Evolutionary conservation across 2,329 filamentous ascomycete genomes (phyloP), one percentile per base, ranked within the genome.

Genomic region (Pestalotiopsis sp.): DNA sequence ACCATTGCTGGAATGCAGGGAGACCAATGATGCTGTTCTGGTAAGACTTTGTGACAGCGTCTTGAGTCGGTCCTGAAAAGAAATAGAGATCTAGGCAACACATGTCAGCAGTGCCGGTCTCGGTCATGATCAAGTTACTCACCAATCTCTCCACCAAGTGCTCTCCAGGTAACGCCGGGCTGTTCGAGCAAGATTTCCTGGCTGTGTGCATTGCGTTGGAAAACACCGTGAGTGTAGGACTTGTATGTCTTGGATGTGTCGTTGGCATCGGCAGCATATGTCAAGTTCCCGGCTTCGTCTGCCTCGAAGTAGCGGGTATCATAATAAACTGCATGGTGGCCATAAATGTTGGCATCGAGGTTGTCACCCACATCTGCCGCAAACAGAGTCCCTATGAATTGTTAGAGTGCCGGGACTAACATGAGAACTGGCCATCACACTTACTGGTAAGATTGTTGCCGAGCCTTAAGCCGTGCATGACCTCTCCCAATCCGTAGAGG

Each of bases 1-100:
- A 95, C 81, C 96, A 96, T 72, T 92, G 90, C 76, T 95, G 91
- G 88, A 95, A 90, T 0, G 90, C 90, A 1, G 93, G 93, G 4
- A 93, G 81, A 0, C 93, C 93, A 65, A 91, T 83, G 1, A 90
- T 87, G 66, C 87, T 90, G 68, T 82, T 79, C 71, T 93, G 90
- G 76, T 95, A 96, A 52, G 91, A 86, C 76, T 88, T 89, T 17
- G 89, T 92, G 27, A 94, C 90, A 13, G 91, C 87, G 6, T 87
- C 84, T 68, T 91, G 90, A 0, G 85, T 89, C 0, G 92, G 92
- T 0, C 93, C 93, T 13, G 91, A 87, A 75, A 92, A 92, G 80
- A 96, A 93, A 78, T 93, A 95, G 20, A 96, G 82, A 76, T 96
- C 93, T 70, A 17, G n/a, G n/a, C 20, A 4, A 36, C 13, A 3